Evolutionary conservation across 768 basidiomycete genomes (phyloP).

Genomic region (Hypholoma fasciculare): DNA sequence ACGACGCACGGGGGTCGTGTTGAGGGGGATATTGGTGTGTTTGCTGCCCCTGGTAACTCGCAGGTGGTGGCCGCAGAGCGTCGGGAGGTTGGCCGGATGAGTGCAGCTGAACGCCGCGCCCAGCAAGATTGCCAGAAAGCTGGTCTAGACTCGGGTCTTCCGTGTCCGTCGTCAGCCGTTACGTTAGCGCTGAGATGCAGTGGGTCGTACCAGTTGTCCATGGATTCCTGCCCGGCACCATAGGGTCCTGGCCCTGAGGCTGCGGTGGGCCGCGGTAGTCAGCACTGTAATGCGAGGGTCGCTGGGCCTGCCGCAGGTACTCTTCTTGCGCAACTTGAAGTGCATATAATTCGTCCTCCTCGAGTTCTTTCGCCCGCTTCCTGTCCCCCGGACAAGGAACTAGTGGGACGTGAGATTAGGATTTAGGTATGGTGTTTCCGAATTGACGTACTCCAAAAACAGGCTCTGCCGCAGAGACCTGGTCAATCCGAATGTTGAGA

Average conservation of each 20-base stretch:
- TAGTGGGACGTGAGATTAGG: neutral
- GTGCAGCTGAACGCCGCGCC: no score
- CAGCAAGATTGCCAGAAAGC: no score
- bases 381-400: neutral
- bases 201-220: neutral
- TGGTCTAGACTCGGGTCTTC: no score
- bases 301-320: neutral
- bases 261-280: neutral
- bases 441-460: conserved; percentile 11
- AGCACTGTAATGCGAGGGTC: neutral
- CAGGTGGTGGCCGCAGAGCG: neutral
- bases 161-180: no score
- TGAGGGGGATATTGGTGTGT: neutral
- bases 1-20: neutral
- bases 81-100: neutral
- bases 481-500: no score
- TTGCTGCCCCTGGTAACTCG: neutral
- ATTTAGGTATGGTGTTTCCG: neutral
- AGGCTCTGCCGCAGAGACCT: conserved; percentile 15
- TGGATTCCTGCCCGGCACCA: neutral
- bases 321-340: neutral
- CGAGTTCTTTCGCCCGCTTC: neutral
- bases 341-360: neutral
- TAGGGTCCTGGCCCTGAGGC: neutral
- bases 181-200: neutral